Conservation (phyloP, 2,329 filamentous ascomycete genomes). For the Fusarium nanum region DNA sequence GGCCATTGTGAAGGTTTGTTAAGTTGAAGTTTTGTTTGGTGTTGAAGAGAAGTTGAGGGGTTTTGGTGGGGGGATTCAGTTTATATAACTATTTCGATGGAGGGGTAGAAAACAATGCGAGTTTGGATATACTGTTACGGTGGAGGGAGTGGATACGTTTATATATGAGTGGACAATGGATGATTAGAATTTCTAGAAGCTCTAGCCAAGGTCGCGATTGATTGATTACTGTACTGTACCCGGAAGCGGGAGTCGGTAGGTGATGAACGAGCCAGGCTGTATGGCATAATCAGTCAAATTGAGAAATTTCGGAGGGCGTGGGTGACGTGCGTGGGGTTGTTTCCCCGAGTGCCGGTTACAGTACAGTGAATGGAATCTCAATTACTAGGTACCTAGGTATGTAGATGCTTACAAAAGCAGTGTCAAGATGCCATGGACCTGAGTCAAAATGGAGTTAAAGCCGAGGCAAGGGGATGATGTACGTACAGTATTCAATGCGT, state of each 20-base stretch:
- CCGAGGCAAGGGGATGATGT: conserved; percentile 5
- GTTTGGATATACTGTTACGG: conserved; percentile 10
- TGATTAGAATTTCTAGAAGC: conserved; percentile 12
- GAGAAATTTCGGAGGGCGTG: conserved; percentile 19
- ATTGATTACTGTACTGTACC: conserved; percentile 16
- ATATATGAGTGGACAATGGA: not conserved
- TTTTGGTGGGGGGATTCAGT: conserved; percentile 29
- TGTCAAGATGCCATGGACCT: not conserved
- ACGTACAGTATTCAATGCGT: not conserved
- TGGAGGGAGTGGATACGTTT: conserved; percentile 31
- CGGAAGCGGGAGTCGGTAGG: conserved; percentile 21
- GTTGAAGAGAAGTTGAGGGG: conserved; percentile 27
- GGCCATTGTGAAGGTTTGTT: conserved; percentile 44
- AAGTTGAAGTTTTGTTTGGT: not conserved
- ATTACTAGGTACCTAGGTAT: not conserved
- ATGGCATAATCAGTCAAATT: conserved; percentile 42
- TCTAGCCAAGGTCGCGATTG: not conserved
- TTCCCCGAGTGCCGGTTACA: conserved; percentile 29
- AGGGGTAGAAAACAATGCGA: conserved; percentile 14
- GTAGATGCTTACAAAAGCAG: conserved; percentile 36
- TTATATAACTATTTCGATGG: conserved; percentile 17
- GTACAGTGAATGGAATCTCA: not conserved
- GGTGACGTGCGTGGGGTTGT: conserved; percentile 17
- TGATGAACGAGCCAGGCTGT: conserved; percentile 37
- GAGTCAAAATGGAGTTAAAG: not conserved